Base-by-base conservation (phyloP, 2,329 filamentous ascomycete species). In the Fusarium tupiense region DNA sequence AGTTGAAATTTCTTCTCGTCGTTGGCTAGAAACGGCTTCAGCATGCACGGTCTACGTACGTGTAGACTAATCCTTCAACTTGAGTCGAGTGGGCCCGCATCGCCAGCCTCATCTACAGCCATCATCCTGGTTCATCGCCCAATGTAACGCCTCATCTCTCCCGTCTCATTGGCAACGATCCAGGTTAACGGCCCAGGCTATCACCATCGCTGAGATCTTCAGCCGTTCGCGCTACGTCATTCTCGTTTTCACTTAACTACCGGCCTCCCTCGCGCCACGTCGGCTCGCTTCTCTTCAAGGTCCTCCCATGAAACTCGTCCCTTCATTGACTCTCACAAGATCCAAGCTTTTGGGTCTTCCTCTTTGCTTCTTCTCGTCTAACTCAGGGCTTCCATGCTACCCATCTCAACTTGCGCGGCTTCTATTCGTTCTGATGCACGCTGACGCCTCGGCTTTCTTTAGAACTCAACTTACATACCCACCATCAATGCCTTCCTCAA, bases 81-180 rank as follows among this genome's bases (percentile, higher is more conserved):
- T 60, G 68, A 66, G 54, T 59, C 50, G 47, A 64, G 73, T 75
- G 76, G 76, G 57, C 41, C 52, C 75, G 35, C 46, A 57, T 60
- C 62, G 64, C 74, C 76, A 77, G 72, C 71, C 73, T 77, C 73
- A 74, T 63, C 54, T 76, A 71, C 76, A 78, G 61, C 76, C 76
- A 78, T 77, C 37, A 78, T 78, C 76, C 76, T 52, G 44, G 76
- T 46, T 74, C 63, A 33, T 60, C 38, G 26, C 53, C 54, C 49
- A 64, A 43, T 41, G 33, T 61, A 38, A 56, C 38, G 58, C 65
- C 64, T 76, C 70, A 64, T 63, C 58, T 69, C 52, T 47, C 53
- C 61, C 64, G 35, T 66, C 50, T 71, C 66, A 76, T 74, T 76
- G 69, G 69, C 61, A 71, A 70, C 73, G 76, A 78, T 78, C 64